These are phyloP conservation scores for Pascua sp. DNA, from an alignment of 1,284 basidiomycete genomes.

Conservation along the genomic window DNA sequence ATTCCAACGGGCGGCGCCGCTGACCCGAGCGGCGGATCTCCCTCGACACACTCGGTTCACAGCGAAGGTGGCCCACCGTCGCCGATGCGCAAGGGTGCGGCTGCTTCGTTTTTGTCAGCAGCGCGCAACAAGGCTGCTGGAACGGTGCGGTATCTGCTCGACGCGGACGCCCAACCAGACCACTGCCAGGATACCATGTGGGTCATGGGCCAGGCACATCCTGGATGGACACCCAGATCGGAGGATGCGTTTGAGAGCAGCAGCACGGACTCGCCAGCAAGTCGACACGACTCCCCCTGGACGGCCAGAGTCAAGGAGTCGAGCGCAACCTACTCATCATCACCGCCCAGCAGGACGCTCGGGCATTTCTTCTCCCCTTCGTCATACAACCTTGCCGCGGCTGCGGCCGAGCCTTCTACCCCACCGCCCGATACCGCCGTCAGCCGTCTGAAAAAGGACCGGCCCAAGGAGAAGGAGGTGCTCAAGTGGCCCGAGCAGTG, in stretches of 20 bases:
- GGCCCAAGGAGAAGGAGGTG: constrained; percentile 37
- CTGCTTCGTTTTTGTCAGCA: constrained; percentile 41
- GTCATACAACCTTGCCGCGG: constrained; percentile 11
- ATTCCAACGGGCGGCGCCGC: constrained; percentile 19
- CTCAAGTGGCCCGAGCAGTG: constrained; percentile 47
- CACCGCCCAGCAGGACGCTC: constrained; percentile 37
- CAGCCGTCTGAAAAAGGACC: constrained; percentile 26
- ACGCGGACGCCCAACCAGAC: constrained; percentile 73
- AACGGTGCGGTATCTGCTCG: constrained; percentile 70
- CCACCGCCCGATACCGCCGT: constrained; percentile 5
- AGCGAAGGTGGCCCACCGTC: constrained; percentile 22
- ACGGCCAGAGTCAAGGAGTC: constrained; percentile 8
- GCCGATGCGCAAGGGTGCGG: constrained; percentile 35
- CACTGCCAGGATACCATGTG: constrained; percentile 74
- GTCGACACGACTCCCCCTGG: constrained; percentile 4
- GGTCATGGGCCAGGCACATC: constrained; percentile 75
- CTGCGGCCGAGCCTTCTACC: constrained; percentile 5
- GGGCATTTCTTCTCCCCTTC: constrained; percentile 28
- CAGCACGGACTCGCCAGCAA: too few relatives aligned
- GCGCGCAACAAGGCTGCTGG: constrained; percentile 48
- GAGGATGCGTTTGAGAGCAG: constrained; percentile 2
- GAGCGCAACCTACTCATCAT: constrained; percentile 4
- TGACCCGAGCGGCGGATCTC: constrained; percentile 4
- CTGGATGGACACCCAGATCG: constrained; percentile 44
- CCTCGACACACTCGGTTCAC: constrained; percentile 1